Percentiles rank a stretch among this genome's conserved stretches.
Evolutionary conservation across 345 rosid genomes (phyloP).

Genomic region (Clausena lansium): DNA sequence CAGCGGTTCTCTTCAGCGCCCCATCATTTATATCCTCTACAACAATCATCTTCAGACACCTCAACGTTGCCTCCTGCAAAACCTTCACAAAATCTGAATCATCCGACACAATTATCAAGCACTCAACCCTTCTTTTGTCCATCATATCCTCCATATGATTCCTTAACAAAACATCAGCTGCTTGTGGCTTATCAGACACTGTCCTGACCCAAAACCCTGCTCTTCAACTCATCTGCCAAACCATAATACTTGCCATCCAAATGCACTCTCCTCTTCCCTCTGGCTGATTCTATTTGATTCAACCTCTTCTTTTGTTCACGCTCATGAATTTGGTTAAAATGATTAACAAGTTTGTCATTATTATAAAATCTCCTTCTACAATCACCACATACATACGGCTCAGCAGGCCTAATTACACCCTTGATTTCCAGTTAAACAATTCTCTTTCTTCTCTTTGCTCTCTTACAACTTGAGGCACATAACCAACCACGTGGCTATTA

Average conservation of each 20-base stretch:
- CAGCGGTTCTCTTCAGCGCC: constrained; percentile 66
- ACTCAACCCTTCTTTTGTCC: constrained; percentile 66
- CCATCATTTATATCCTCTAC: constrained; percentile 23
- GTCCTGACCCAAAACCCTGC: constrained; percentile 66
- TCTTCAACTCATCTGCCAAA: constrained; percentile 65
- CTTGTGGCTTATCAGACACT: constrained; percentile 69
- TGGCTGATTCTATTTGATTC: constrained; percentile 74
- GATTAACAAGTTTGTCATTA: constrained; percentile 61
- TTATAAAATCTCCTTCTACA: constrained; percentile 76
- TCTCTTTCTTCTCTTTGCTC: constrained; percentile 55
- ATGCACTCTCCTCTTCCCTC: constrained; percentile 65
- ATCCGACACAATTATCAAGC: constrained; percentile 77
- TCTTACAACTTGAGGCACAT: constrained; percentile 50
- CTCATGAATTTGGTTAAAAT: constrained; percentile 82
- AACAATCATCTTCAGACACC: constrained; percentile 70
- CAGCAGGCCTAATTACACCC: constrained; percentile 52
- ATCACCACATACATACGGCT: constrained; percentile 47
- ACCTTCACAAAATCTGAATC: constrained; percentile 72
- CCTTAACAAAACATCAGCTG: constrained; percentile 62
- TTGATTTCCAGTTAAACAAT: constrained; percentile 58
- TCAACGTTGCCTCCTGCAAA: constrained; percentile 62
- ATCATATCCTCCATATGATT: constrained; percentile 66
- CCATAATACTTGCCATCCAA: constrained; percentile 68
- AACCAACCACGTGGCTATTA: constrained; percentile 47
- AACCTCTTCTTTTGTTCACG: constrained; percentile 66